Conservation (phyloP, 768 basidiomycete species). For the Russula compacta region DNA sequence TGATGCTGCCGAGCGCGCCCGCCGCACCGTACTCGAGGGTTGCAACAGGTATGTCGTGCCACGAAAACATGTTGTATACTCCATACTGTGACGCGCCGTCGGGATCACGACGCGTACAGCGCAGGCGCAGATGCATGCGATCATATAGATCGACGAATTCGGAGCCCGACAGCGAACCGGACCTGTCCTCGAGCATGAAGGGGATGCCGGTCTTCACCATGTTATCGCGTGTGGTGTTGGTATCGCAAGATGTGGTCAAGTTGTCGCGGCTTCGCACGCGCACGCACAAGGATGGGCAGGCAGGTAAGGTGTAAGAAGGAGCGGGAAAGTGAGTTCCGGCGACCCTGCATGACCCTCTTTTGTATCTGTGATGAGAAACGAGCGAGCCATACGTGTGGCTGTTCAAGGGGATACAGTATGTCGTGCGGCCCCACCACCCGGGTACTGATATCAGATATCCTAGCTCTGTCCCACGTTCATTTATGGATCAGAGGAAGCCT, state of each 20-base stretch:
- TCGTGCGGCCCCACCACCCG: not conserved
- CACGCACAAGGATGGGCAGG: not conserved
- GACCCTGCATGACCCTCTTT: slow-evolving; percentile 4
- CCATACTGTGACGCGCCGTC: slow-evolving; percentile 38
- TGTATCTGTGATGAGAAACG: not conserved
- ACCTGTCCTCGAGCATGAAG: slow-evolving; percentile 56
- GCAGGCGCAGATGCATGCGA: slow-evolving; percentile 43
- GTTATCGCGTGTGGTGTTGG: not conserved
- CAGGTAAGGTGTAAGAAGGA: not conserved
- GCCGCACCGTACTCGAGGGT: slow-evolving; percentile 41
- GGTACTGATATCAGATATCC: not conserved
- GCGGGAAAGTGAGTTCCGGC: not conserved
- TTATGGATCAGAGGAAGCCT: not conserved
- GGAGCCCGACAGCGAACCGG: slow-evolving; percentile 43
- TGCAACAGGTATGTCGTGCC: slow-evolving; percentile 30
- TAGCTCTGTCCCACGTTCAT: slow-evolving; percentile 10
- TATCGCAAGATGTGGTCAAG: not conserved
- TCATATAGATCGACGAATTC: slow-evolving; percentile 58
- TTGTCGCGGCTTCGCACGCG: not conserved
- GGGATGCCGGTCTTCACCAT: slow-evolving; percentile 47
- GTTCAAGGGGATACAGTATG: not conserved
- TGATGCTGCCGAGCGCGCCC: slow-evolving; percentile 3
- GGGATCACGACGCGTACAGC: slow-evolving; percentile 37
- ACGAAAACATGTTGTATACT: slow-evolving; percentile 32
- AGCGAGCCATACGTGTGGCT: not conserved